These are phyloP conservation scores for Canariomyces notabilis DNA, from an alignment of 2,329 filamentous ascomycete species.

Conservation along the genomic window DNA sequence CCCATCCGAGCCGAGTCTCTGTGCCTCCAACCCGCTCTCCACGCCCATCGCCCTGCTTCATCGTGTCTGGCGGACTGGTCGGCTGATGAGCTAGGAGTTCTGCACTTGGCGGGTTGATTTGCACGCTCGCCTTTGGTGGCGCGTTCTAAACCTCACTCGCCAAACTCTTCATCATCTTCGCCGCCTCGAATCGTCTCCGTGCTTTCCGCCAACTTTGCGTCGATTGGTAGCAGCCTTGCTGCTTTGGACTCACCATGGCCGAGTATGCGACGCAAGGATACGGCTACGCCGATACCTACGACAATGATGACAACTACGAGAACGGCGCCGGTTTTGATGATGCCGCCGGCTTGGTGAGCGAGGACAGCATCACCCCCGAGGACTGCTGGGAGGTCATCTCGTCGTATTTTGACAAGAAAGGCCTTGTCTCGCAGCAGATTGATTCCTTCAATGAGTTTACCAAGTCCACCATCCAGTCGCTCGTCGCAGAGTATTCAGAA, in stretches of 20 bases:
- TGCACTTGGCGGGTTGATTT: conserved; percentile 22
- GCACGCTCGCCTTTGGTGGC: conserved; percentile 21
- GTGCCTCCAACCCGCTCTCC: too few relatives aligned
- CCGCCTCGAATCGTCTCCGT: background rate
- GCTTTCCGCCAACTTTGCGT: background rate
- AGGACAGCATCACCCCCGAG: conserved; percentile 78
- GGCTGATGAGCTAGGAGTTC: conserved; percentile 16
- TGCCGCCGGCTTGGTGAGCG: conserved; percentile 63
- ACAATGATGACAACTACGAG: conserved; percentile 50
- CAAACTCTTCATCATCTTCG: background rate
- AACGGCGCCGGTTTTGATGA: conserved; percentile 53
- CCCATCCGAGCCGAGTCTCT: conserved; percentile 2
- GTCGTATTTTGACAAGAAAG: conserved; percentile 93
- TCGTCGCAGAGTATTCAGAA: conserved; percentile 86
- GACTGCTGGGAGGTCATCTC: conserved; percentile 98
- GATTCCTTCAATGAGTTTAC: conserved; percentile 99
- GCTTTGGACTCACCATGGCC: conserved; percentile 16
- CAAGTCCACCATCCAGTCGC: conserved; percentile 85
- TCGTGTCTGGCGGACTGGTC: background rate
- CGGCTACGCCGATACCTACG: conserved; percentile 27
- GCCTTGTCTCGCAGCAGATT: conserved; percentile 92
- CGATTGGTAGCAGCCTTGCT: background rate
- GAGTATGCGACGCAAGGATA: conserved; percentile 20
- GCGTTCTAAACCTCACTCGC: conserved; percentile 20
- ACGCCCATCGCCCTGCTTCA: too few relatives aligned